A percentile compares a stretch with the other conserved stretches of the same genome.
phyloP scores from a whole-genome alignment of 225 moss, liverwort and hornwort species.

The Ulota crispa region DNA sequence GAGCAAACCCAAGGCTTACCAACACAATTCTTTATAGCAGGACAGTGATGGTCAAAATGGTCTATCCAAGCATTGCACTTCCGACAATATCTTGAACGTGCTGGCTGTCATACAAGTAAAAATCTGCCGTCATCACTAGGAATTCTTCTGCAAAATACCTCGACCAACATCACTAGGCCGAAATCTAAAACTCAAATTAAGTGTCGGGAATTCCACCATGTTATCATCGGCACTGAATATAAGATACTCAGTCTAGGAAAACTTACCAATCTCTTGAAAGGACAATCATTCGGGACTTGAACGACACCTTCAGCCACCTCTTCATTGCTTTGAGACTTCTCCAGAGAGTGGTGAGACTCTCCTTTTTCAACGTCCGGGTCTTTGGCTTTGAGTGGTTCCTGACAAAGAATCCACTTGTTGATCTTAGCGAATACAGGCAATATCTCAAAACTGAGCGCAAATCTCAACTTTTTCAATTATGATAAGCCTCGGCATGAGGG shows the following conservation, averaged over 20 bases:
- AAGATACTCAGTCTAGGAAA: slow-evolving; percentile 14
- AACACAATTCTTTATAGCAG: slow-evolving; percentile 63
- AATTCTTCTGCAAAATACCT: neutral
- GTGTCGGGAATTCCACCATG: neutral
- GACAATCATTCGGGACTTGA: slow-evolving; percentile 24
- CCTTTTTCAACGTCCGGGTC: slow-evolving; percentile 35
- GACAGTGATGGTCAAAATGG: slow-evolving; percentile 68
- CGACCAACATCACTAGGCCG: neutral
- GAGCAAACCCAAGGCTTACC: slow-evolving; percentile 40
- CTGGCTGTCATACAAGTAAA: slow-evolving; percentile 45
- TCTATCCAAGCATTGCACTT: slow-evolving; percentile 61
- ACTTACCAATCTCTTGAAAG: slow-evolving; percentile 48
- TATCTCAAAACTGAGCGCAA: slow-evolving; percentile 11
- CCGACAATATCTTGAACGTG: slow-evolving; percentile 58
- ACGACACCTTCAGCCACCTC: slow-evolving; percentile 33
- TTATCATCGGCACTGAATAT: neutral
- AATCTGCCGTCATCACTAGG: slow-evolving; percentile 10
- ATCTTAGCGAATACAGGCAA: neutral
- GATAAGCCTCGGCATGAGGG: neutral
- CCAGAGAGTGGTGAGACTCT: slow-evolving; percentile 29
- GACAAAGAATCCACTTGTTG: slow-evolving; percentile 17
- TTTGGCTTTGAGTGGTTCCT: slow-evolving; percentile 41
- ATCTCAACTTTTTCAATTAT: neutral
- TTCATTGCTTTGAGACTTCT: slow-evolving; percentile 28
- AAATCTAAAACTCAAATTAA: neutral